phyloP scores from a whole-genome alignment of 305 asterid genomes.

The Lippia alba region DNA sequence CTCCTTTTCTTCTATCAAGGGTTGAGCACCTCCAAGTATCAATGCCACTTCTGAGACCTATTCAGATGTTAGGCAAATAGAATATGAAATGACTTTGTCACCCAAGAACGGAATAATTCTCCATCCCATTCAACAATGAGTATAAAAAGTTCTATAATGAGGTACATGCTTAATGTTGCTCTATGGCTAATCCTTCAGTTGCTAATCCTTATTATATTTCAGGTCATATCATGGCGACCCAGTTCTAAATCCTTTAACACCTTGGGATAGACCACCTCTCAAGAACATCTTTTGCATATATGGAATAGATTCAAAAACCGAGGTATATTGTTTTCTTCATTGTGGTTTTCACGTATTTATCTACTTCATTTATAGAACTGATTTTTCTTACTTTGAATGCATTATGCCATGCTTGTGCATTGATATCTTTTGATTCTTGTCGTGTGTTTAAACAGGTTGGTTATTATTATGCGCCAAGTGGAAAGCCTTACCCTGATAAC shows the following conservation, averaged over 20 bases:
- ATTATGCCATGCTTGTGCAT: constrained; percentile 23
- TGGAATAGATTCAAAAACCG: constrained; percentile 88
- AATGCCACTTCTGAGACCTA: neutral
- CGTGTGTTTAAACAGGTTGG: constrained; percentile 71
- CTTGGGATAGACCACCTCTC: constrained; percentile 99
- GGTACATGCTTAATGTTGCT: neutral
- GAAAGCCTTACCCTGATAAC: constrained; percentile 99
- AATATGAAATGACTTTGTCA: neutral
- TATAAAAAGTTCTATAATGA: neutral
- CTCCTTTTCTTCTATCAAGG: neutral
- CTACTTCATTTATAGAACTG: constrained; percentile 26
- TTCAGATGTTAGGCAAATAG: neutral
- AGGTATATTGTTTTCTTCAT: constrained; percentile 61
- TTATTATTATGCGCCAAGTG: constrained; percentile 98
- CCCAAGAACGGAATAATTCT: neutral
- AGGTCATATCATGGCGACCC: constrained; percentile 95
- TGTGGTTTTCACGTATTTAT: constrained; percentile 29
- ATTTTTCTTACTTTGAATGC: constrained; percentile 18
- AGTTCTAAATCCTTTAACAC: constrained; percentile 95
- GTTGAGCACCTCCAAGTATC: neutral
- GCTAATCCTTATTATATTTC: constrained; percentile 43
- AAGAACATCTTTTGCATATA: constrained; percentile 96
- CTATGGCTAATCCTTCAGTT: neutral
- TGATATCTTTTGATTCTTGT: constrained; percentile 32
- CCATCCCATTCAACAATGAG: neutral